Evolutionary conservation across 163 green algal species (phyloP).

Genomic region (Chlorella variabilis): DNA sequence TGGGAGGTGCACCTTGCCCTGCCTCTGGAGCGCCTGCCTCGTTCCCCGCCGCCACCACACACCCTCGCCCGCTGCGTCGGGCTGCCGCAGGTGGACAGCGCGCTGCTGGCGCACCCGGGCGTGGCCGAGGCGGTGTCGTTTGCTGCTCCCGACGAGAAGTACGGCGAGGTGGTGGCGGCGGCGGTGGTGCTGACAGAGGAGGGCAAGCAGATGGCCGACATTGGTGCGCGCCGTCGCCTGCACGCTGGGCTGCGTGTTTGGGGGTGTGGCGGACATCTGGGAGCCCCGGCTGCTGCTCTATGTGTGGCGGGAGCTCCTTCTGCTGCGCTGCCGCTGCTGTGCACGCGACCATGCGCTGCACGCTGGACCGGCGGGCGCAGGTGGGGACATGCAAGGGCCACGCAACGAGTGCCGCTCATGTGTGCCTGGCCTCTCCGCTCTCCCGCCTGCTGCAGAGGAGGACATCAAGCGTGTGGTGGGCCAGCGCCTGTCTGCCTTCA

Average conservation of each 20-base stretch:
- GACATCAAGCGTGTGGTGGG: conserved; percentile 57
- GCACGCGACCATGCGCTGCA: too few relatives aligned
- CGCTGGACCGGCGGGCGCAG: too few relatives aligned
- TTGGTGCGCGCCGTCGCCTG: background rate
- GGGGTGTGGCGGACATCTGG: too few relatives aligned
- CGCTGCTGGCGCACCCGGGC: conserved; percentile 73
- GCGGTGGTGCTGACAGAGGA: conserved; percentile 75
- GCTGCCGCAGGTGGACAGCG: conserved; percentile 71
- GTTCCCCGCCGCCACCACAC: too few relatives aligned
- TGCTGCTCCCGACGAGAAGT: conserved; percentile 81
- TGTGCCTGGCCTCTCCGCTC: background rate
- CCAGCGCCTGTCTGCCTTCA: conserved; percentile 73
- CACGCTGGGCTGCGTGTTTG: background rate
- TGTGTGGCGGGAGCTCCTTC: too few relatives aligned
- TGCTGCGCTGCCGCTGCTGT: too few relatives aligned
- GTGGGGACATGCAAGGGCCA: too few relatives aligned
- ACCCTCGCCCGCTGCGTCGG: background rate
- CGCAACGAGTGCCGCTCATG: too few relatives aligned
- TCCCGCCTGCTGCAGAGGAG: conserved; percentile 33
- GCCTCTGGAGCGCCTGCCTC: background rate
- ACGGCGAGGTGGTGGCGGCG: conserved; percentile 83
- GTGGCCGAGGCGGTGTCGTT: conserved; percentile 87
- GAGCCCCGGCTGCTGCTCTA: too few relatives aligned
- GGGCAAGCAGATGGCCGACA: conserved; percentile 19
- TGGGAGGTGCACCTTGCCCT: too few relatives aligned